Percentiles rank a stretch among this genome's conserved stretches.
These are phyloP conservation scores for Neofusicoccum kwambonambiense DNA, from an alignment of 2,329 filamentous ascomycete species.

Conservation along the genomic window DNA sequence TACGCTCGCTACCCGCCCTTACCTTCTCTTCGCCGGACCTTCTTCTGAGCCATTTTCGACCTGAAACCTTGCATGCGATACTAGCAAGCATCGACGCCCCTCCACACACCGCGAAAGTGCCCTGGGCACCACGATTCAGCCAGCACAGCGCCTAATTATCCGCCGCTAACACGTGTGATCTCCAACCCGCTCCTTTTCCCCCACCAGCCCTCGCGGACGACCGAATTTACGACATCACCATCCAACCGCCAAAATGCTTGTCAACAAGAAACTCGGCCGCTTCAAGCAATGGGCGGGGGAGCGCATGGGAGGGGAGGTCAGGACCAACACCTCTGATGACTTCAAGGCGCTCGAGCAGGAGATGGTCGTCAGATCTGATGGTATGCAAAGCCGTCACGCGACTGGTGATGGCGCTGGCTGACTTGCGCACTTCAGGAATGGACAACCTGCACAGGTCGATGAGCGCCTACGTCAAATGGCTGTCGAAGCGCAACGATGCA, in stretches of 20 bases:
- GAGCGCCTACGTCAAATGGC: constrained; percentile 81
- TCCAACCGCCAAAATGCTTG: constrained; percentile 49
- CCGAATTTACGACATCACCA: not conserved
- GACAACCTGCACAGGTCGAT: constrained; percentile 85
- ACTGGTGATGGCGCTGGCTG: constrained; percentile 10
- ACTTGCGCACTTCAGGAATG: constrained; percentile 62
- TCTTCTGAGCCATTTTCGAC: not conserved
- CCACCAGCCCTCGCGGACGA: not conserved
- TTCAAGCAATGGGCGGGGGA: constrained; percentile 98
- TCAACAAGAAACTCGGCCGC: constrained; percentile 88
- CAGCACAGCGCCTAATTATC: constrained; percentile 14
- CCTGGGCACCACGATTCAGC: constrained; percentile 13
- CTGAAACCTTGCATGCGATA: constrained; percentile 16
- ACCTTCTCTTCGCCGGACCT: constrained; percentile 2
- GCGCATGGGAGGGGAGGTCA: constrained; percentile 89
- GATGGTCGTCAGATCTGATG: constrained; percentile 85
- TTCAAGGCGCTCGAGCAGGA: constrained; percentile 88
- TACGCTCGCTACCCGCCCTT: constrained; percentile 11
- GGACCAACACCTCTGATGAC: constrained; percentile 82
- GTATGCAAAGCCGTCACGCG: constrained; percentile 47
- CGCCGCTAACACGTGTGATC: constrained; percentile 15
- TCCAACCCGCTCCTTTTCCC: constrained; percentile 15
- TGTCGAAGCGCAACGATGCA: constrained; percentile 78
- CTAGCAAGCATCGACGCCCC: constrained; percentile 11
- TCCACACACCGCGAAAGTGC: constrained; percentile 14